Evolutionary conservation across 441 rosid genomes (phyloP).

Genomic region (Gossypium schwendimanii): DNA sequence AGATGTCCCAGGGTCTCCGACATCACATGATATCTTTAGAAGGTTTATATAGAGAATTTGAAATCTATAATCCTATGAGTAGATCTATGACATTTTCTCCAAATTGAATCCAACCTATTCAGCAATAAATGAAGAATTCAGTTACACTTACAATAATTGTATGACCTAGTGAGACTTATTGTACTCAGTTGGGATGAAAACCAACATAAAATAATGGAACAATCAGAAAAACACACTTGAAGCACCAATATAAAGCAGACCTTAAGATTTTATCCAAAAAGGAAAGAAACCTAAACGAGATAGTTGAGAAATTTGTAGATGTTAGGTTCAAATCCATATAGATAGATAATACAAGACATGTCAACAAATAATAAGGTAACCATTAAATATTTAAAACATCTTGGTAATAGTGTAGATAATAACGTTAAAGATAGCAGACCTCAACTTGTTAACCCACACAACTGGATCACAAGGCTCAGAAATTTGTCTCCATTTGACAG

Average conservation of each 20-base stretch:
- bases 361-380: neutral
- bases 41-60: neutral
- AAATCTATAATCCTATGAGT: neutral
- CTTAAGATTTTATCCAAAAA: neutral
- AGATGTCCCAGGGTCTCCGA: neutral
- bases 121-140: neutral
- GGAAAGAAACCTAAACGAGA: neutral
- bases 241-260: neutral
- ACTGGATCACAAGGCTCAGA: slow-evolving; percentile 99
- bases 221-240: neutral
- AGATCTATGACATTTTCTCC: neutral
- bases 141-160: neutral
- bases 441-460: slow-evolving; percentile 92
- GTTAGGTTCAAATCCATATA: neutral
- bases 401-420: neutral
- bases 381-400: slow-evolving; percentile 7
- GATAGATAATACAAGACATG: slow-evolving; percentile 3
- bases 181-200: neutral
- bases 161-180: neutral
- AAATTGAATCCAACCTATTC: neutral
- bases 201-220: slow-evolving; percentile 5
- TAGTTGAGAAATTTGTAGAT: slow-evolving; percentile 4
- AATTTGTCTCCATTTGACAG: slow-evolving; percentile 98
- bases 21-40: neutral
- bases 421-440: slow-evolving; percentile 31